A percentile compares a stretch with the other conserved stretches of the same genome.
phyloP scores from a whole-genome alignment of 116 monocot genomes.

The Cymodocea nodosa region DNA sequence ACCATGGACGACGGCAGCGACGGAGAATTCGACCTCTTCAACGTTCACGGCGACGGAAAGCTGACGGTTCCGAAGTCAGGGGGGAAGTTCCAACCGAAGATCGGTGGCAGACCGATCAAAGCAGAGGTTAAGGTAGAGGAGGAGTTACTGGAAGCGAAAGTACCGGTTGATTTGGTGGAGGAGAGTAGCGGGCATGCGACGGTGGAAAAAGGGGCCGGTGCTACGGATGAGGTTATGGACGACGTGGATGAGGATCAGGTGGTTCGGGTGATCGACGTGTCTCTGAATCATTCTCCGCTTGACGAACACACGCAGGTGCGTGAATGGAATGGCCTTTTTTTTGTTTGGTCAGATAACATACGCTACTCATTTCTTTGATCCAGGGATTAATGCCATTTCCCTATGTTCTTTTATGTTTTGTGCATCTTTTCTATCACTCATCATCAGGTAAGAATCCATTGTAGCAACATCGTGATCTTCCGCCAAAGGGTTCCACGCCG shows the following conservation, averaged over 20 bases:
- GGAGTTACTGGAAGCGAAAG: neutral
- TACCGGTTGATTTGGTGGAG: neutral
- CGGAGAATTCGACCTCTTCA: no score
- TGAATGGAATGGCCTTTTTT: neutral
- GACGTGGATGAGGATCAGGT: conserved; percentile 13
- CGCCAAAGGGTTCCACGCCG: no score
- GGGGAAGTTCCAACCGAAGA: conserved; percentile 18
- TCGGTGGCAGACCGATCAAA: conserved; percentile 10
- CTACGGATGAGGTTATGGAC: conserved; percentile 1
- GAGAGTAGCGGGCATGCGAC: neutral
- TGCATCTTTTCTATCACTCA: no score
- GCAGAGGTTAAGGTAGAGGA: conserved; percentile 7
- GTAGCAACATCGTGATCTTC: no score
- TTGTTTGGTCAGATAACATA: no score
- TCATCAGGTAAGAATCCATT: no score
- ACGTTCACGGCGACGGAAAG: no score
- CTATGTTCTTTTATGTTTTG: no score
- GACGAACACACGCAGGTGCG: conserved; percentile 13
- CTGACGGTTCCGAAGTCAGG: neutral
- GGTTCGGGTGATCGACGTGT: conserved; percentile 25
- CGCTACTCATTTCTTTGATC: no score
- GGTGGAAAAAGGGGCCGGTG: conserved; percentile 4
- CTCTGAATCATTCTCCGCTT: conserved; percentile 18
- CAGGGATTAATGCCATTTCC: no score
- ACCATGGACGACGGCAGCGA: no score